Base-by-base conservation (phyloP, 306 rosid genomes). In the Quercus robur region DNA sequence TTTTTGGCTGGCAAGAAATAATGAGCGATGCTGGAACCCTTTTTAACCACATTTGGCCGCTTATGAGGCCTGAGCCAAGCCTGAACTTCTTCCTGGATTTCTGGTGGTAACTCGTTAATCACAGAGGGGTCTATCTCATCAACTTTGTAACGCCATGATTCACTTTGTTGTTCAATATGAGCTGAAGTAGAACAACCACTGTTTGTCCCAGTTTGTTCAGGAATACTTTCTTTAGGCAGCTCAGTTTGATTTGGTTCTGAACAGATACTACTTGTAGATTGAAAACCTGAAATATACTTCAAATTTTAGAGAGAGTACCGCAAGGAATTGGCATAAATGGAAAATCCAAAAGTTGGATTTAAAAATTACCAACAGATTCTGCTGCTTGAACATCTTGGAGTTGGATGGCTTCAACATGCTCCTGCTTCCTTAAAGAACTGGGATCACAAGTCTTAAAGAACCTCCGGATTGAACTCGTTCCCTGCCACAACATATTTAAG, bases 51-150 rank as follows among this genome's bases (percentile, higher is more conserved):
- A 74, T 84, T 88, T n/a, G 87, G 87, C 79, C 90, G 91, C 82
- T 93, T 94, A 14, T 74, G 88, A 49, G 99, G 97, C 85, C 91
- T 75, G 62, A 90, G 85, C 93, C 81, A 90, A 21, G 84, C 83
- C 41, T 85, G 86, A 77, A 94, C 13, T 88, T 94, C 97, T 61
- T 87, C 76, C 78, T 87, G 99, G n/a, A 93, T 90, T 81, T 93
- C 99, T 21, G 88, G 91, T 13, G 99, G 99, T 68, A 93, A 85
- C 81, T 94, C 99, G 20, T 87, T 86, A 17, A 94, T 61, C 62
- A 94, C 86, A 30, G 94, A 90, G 74, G 90, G 88, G 63, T 93
- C 99, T 71, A 93, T 93, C 77, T 93, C 99, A 52, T 91, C 94
- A 38, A 82, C 18, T 31, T 89, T 90, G 83, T 91, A 94, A 73